Percentiles rank a stretch among this genome's conserved stretches.
phyloP scores from a whole-genome alignment of 129 eudicot species.

The Heracleum sosnowskyi region DNA sequence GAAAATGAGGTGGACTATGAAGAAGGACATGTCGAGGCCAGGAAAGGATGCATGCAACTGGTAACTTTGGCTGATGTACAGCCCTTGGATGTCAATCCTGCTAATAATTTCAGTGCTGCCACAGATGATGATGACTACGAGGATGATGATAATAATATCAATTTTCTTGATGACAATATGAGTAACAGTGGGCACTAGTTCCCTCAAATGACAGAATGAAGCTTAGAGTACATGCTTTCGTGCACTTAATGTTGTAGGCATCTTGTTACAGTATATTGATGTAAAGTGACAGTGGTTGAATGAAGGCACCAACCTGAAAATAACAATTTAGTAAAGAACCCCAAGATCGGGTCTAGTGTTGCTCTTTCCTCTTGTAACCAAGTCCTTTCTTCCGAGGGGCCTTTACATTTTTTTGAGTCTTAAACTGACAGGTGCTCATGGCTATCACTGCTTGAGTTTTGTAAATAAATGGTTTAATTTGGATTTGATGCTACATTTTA shows the following conservation, averaged over 20 bases:
- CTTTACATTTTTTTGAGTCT: background rate
- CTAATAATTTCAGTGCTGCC: constrained; percentile 27
- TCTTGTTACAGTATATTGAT: background rate
- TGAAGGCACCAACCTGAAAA: background rate
- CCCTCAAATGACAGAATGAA: background rate
- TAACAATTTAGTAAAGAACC: background rate
- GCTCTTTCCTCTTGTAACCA: background rate
- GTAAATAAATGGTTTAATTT: background rate
- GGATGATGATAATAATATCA: constrained; percentile 39
- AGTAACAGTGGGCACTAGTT: constrained; percentile 28
- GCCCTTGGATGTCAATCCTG: constrained; percentile 51
- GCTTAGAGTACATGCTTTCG: background rate
- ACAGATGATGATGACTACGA: constrained; percentile 35
- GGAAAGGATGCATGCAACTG: constrained; percentile 53
- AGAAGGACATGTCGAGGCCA: constrained; percentile 37
- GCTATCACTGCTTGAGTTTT: background rate
- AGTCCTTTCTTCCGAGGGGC: background rate
- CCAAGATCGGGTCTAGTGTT: background rate
- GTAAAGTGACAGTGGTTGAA: background rate
- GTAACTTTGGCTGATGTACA: constrained; percentile 55
- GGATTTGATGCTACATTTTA: background rate
- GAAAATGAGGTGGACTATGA: constrained; percentile 66
- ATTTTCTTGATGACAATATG: constrained; percentile 61
- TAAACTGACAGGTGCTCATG: background rate
- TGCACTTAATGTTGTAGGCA: background rate